phyloP scores from a whole-genome alignment of 1,284 basidiomycete species.

The Tylopilus orsonianus region DNA sequence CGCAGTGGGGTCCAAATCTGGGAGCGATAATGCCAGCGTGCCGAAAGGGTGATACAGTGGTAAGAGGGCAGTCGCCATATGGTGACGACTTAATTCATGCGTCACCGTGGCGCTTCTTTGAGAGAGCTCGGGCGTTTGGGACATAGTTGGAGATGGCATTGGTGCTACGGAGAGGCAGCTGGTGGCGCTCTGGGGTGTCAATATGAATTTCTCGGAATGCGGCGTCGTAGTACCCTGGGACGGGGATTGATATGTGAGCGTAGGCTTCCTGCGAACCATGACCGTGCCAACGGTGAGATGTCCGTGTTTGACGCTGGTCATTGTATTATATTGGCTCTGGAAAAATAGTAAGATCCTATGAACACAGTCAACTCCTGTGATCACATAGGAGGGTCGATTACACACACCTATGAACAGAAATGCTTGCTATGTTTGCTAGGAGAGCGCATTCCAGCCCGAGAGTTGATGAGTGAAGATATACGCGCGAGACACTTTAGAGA shows the following conservation, averaged over 20 bases:
- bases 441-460: slow-evolving; percentile 25
- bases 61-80: slow-evolving; percentile 48
- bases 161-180: slow-evolving; percentile 7
- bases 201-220: slow-evolving; percentile 17
- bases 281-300: slow-evolving; percentile 15
- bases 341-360: slow-evolving; percentile 14
- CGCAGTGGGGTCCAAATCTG: slow-evolving; percentile 56
- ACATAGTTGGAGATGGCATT: slow-evolving; percentile 14
- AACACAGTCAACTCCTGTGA: slow-evolving; percentile 4
- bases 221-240: slow-evolving; percentile 23
- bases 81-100: slow-evolving; percentile 22
- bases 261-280: slow-evolving; percentile 47
- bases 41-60: slow-evolving; percentile 72
- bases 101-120: slow-evolving; percentile 4
- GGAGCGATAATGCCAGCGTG: slow-evolving; percentile 61
- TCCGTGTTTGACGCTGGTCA: slow-evolving; percentile 27
- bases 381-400: not conserved
- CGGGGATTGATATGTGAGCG: slow-evolving; percentile 52
- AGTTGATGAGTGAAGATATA: slow-evolving; percentile 16
- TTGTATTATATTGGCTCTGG: slow-evolving; percentile 16
- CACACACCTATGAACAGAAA: slow-evolving; percentile 26
- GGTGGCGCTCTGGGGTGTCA: slow-evolving; percentile 12
- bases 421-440: slow-evolving; percentile 8
- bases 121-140: slow-evolving; percentile 21
- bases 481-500: slow-evolving; percentile 11